These are phyloP conservation scores for Diplocarpon rosae DNA, from an alignment of 2,329 filamentous ascomycete genomes.

Conservation along the genomic window DNA sequence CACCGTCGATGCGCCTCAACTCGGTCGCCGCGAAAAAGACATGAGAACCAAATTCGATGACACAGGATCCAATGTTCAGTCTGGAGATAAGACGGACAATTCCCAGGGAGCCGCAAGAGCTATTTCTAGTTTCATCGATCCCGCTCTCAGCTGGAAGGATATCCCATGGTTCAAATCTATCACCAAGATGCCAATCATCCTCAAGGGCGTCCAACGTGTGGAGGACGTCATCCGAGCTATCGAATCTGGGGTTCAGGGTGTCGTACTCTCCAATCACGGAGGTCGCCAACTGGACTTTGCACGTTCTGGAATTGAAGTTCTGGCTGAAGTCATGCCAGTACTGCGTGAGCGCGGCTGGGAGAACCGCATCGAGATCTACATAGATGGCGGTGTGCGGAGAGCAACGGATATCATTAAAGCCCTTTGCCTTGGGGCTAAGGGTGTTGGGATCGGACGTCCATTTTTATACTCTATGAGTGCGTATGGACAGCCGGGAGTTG, in stretches of 20 bases:
- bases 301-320: slow-evolving; percentile 76
- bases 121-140: slow-evolving; percentile 96
- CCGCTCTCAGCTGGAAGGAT: slow-evolving; percentile 83
- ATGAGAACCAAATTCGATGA: slow-evolving; percentile 92
- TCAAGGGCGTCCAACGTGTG: slow-evolving; percentile 93
- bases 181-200: slow-evolving; percentile 87
- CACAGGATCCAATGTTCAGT: slow-evolving; percentile 71
- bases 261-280: slow-evolving; percentile 93
- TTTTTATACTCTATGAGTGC: slow-evolving; percentile 95
- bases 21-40: slow-evolving; percentile 91
- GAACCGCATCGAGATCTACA: slow-evolving; percentile 71
- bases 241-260: slow-evolving; percentile 71
- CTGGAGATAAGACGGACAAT: slow-evolving; percentile 64
- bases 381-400: slow-evolving; percentile 83
- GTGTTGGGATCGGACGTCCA: slow-evolving; percentile 86
- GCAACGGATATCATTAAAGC: slow-evolving; percentile 95
- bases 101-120: slow-evolving; percentile 88
- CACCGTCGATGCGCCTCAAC: slow-evolving; percentile 92
- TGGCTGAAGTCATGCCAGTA: slow-evolving; percentile 88
- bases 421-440: slow-evolving; percentile 79
- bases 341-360: slow-evolving; percentile 64
- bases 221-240: slow-evolving; percentile 88
- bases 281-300: slow-evolving; percentile 90
- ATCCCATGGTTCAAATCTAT: slow-evolving; percentile 86
- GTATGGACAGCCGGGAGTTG: slow-evolving; percentile 79